A percentile compares a stretch with the other conserved stretches of the same genome.
Evolutionary conservation across 208 protist genomes (phyloP).

Genomic region (Lotmaria passim): DNA sequence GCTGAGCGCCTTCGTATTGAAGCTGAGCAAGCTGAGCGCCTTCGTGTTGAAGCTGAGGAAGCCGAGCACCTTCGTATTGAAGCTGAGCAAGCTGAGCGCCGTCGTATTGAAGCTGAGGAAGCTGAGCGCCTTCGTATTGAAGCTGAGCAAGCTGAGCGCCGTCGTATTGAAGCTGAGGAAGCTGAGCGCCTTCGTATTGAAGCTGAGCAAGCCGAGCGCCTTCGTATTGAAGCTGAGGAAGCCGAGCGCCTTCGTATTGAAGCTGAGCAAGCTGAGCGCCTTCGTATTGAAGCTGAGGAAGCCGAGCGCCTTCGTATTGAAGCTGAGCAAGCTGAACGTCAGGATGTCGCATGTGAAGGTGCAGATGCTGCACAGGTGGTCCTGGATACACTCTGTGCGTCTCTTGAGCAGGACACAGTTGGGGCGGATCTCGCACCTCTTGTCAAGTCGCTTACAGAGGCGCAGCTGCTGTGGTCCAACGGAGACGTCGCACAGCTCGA

Average conservation of each 20-base stretch:
- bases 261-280: neutral
- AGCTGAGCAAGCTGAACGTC: slow-evolving; percentile 16
- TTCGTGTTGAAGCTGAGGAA: neutral
- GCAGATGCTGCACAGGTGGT: slow-evolving; percentile 13
- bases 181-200: neutral
- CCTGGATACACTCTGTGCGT: neutral
- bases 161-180: neutral
- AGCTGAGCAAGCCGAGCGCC: neutral
- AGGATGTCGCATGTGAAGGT: neutral
- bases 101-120: neutral
- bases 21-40: neutral
- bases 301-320: neutral
- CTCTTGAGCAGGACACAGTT: neutral
- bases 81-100: neutral
- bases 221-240: neutral
- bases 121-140: neutral
- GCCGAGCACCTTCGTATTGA: neutral
- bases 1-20: neutral
- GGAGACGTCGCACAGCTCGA: neutral
- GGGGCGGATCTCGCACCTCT: neutral
- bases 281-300: neutral
- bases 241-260: neutral
- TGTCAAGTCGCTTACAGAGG: neutral
- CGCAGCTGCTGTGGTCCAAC: neutral
- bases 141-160: neutral